phyloP scores from a whole-genome alignment of 805 yeast species.

The Metschnikowia noctiluminum region DNA sequence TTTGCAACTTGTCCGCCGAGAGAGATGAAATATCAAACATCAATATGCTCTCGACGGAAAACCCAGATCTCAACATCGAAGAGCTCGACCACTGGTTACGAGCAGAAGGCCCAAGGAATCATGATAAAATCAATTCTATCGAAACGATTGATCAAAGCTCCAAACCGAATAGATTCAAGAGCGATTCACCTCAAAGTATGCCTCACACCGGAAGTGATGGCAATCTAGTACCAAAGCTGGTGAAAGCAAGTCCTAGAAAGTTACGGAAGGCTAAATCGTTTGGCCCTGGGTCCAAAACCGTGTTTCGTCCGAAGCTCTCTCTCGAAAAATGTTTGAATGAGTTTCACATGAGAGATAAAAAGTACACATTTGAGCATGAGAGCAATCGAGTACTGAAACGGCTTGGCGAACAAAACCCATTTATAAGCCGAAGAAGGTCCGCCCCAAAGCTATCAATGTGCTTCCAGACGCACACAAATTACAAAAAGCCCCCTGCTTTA shows the following conservation, averaged over 20 bases:
- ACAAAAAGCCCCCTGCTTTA: conserved; percentile 12
- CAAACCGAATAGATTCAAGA: neutral
- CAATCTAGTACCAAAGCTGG: neutral
- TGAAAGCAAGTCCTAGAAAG: neutral
- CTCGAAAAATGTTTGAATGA: conserved; percentile 17
- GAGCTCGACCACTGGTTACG: neutral
- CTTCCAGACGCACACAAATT: conserved; percentile 5
- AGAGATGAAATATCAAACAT: neutral
- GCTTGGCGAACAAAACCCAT: neutral
- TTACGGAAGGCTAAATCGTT: conserved; percentile 10
- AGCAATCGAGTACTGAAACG: conserved; percentile 14
- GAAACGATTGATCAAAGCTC: neutral
- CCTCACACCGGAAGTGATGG: no score
- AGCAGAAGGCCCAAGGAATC: neutral
- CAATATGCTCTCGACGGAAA: conserved; percentile 1
- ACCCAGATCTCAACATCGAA: conserved; percentile 1
- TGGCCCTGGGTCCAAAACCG: conserved; percentile 4
- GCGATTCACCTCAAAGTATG: neutral
- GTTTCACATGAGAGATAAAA: conserved; percentile 14
- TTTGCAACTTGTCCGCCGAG: neutral
- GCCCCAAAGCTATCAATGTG: conserved; percentile 7
- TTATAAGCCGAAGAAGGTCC: conserved; percentile 9
- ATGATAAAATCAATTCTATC: neutral
- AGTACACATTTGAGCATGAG: conserved; percentile 17
- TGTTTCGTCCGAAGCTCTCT: conserved; percentile 12